These are phyloP conservation scores for Pisolithus sp. DNA, from an alignment of 768 basidiomycete genomes.

Conservation along the genomic window DNA sequence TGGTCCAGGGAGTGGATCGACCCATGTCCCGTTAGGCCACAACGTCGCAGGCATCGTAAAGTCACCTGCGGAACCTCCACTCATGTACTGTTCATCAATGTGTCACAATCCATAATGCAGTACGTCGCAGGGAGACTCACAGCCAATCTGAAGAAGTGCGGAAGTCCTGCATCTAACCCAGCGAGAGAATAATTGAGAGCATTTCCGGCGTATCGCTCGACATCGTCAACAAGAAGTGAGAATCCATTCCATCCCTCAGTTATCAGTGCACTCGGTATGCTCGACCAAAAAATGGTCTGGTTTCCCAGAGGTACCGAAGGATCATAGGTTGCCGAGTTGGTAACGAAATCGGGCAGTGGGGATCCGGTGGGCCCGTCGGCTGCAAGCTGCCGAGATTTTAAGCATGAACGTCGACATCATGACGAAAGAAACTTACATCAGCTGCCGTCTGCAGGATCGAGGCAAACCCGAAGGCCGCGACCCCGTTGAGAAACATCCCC, in stretches of 20 bases:
- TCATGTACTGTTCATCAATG: conserved; percentile 39
- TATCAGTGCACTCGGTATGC: conserved; percentile 29
- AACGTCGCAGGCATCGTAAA: conserved; percentile 75
- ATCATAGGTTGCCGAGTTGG: conserved; percentile 67
- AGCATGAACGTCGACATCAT: neutral
- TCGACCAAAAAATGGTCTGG: conserved; percentile 54
- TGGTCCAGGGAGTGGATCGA: conserved; percentile 64
- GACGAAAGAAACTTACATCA: conserved; percentile 41
- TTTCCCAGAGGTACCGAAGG: conserved; percentile 44
- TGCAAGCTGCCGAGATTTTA: conserved; percentile 43
- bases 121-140: conserved; percentile 35
- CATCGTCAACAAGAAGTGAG: conserved; percentile 77
- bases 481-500: conserved; percentile 77
- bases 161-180: conserved; percentile 49
- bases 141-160: conserved; percentile 76
- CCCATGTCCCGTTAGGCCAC: conserved; percentile 79
- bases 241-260: conserved; percentile 65
- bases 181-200: conserved; percentile 68
- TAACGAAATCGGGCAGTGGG: conserved; percentile 62
- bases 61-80: conserved; percentile 49
- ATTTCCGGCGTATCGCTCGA: conserved; percentile 67
- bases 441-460: conserved; percentile 71
- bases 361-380: conserved; percentile 69
- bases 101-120: neutral
- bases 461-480: conserved; percentile 73